These are phyloP conservation scores for Gillenia trifoliata DNA, from an alignment of 306 rosid genomes.

Conservation along the genomic window DNA sequence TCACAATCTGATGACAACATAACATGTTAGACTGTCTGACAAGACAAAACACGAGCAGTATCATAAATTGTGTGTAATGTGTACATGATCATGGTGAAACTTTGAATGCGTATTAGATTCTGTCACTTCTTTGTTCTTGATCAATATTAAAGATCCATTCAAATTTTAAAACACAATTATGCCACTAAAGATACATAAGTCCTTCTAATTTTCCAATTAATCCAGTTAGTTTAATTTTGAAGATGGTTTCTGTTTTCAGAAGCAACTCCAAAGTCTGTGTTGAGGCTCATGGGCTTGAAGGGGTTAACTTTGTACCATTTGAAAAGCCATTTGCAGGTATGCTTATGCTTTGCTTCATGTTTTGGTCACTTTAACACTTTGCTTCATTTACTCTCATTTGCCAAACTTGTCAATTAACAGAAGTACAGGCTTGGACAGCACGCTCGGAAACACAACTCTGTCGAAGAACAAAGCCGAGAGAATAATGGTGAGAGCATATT, in stretches of 20 bases:
- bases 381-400: no score
- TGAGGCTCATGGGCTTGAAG: conserved; percentile 88
- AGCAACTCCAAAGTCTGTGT: conserved; percentile 91
- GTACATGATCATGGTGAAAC: no score
- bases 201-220: no score
- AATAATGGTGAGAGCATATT: conserved; percentile 43
- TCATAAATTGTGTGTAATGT: no score
- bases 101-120: no score
- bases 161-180: no score
- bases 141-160: no score
- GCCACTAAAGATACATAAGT: no score
- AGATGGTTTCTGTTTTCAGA: conserved; percentile 39
- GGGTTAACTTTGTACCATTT: conserved; percentile 92
- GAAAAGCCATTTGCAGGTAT: conserved; percentile 98
- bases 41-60: no score
- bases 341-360: not conserved
- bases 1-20: no score
- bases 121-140: not conserved
- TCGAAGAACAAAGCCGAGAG: conserved; percentile 55
- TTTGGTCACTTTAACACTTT: not conserved
- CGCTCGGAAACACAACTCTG: conserved; percentile 37
- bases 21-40: no score
- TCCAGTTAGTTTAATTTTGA: not conserved
- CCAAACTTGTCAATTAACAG: conserved; percentile 36
- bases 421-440: conserved; percentile 91